Evolutionary conservation across 1,284 basidiomycete genomes (phyloP).

Genomic region (Schizophyllum commune): DNA sequence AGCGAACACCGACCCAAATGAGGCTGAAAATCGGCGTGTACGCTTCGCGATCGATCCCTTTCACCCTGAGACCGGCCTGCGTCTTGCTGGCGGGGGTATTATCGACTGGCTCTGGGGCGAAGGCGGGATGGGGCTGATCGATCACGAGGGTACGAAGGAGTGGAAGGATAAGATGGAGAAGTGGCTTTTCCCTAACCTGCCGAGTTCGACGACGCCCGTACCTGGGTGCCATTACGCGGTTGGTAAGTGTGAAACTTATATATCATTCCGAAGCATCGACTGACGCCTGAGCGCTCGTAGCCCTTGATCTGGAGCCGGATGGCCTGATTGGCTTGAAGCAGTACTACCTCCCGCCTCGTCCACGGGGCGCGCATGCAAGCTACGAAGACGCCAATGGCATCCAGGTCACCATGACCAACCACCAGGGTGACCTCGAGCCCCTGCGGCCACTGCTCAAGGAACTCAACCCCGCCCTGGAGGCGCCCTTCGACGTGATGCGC

Average conservation of each 20-base stretch:
- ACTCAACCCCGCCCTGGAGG: conserved; percentile 9
- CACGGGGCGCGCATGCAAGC: neutral
- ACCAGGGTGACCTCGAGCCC: conserved; percentile 8
- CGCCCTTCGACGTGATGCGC: conserved; percentile 8
- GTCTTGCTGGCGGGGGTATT: conserved; percentile 12
- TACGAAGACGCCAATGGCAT: neutral
- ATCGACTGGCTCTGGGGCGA: conserved; percentile 9
- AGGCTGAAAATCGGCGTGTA: conserved; percentile 8
- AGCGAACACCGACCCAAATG: conserved; percentile 9
- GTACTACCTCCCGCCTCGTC: conserved; percentile 13
- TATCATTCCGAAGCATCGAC: neutral
- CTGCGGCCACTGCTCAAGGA: conserved; percentile 5
- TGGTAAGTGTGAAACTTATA: conserved; percentile 1
- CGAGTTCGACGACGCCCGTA: conserved; percentile 7
- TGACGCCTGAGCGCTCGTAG: conserved; percentile 1
- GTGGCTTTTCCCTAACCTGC: conserved; percentile 13
- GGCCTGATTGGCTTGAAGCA: conserved; percentile 12
- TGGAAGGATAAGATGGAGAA: conserved; percentile 13
- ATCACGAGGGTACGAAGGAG: conserved; percentile 12
- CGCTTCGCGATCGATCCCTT: conserved; percentile 13
- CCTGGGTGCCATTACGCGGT: conserved; percentile 12
- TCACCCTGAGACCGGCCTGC: conserved; percentile 11
- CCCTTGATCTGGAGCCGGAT: conserved; percentile 12
- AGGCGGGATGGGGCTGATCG: conserved; percentile 11
- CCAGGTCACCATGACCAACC: conserved; percentile 4